These are phyloP conservation scores for Flaveria bidentis DNA, from an alignment of 129 eudicot species.

Conservation along the genomic window DNA sequence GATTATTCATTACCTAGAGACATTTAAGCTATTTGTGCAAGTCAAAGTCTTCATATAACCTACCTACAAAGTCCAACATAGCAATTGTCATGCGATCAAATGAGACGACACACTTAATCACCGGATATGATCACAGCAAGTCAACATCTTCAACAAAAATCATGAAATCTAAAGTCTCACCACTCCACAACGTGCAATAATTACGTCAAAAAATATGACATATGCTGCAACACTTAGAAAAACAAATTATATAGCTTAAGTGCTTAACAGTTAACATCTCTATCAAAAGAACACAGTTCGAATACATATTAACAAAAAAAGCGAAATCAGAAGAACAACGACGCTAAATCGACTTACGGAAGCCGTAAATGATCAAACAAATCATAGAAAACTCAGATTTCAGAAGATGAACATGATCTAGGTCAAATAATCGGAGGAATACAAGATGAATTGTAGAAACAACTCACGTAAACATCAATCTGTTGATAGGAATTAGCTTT, in stretches of 20 bases:
- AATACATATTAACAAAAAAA: neutral
- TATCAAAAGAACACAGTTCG: neutral
- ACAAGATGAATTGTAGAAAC: neutral
- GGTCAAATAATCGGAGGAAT: constrained; percentile 22
- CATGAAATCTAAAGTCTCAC: neutral
- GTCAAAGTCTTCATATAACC: neutral
- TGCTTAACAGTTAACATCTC: neutral
- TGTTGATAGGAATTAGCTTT: constrained; percentile 6
- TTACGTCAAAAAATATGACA: neutral
- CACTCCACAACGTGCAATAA: neutral
- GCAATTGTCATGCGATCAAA: neutral
- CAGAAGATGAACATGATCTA: constrained; percentile 16
- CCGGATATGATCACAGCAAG: neutral
- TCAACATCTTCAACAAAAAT: neutral
- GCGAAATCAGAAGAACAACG: neutral
- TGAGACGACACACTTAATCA: neutral
- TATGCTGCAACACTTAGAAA: neutral
- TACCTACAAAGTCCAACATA: neutral
- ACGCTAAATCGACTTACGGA: neutral
- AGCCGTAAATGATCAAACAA: neutral
- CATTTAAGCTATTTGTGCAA: neutral
- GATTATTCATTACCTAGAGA: neutral
- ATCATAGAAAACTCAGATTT: neutral
- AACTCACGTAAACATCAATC: constrained; percentile 6
- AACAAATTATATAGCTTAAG: neutral